Percentiles rank a stretch among this genome's conserved stretches.
Evolutionary conservation across 2,329 filamentous ascomycete species (phyloP).

Genomic region (Rugonectria rugulosa): DNA sequence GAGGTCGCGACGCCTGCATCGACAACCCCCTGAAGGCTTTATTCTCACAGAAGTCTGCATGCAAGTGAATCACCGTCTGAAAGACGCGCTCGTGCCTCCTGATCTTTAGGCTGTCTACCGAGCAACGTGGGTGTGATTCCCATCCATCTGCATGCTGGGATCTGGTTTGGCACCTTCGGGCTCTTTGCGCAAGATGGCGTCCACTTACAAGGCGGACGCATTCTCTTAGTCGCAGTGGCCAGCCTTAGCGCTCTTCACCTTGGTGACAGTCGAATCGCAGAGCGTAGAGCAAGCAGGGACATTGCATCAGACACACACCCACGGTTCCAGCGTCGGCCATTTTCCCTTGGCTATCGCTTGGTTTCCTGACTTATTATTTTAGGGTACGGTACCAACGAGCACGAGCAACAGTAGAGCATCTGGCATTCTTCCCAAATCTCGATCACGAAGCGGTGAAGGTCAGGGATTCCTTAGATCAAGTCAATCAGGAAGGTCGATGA

Average conservation of each 20-base stretch:
- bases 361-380: slow-evolving; percentile 2
- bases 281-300: slow-evolving; percentile 6
- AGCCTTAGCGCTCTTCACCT: slow-evolving; percentile 14
- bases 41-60: too few relatives aligned
- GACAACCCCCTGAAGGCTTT: too few relatives aligned
- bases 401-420: too few relatives aligned
- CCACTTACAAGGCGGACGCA: slow-evolving; percentile 1
- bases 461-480: background rate
- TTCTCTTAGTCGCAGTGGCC: slow-evolving; percentile 13
- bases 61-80: too few relatives aligned
- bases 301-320: too few relatives aligned
- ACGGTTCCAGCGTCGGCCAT: slow-evolving; percentile 10
- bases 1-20: too few relatives aligned
- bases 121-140: background rate
- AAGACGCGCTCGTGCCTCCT: too few relatives aligned
- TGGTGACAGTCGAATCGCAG: slow-evolving; percentile 3
- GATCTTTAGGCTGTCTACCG: background rate
- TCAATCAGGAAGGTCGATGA: background rate
- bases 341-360: background rate
- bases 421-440: background rate
- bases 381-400: slow-evolving; percentile 1
- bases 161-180: slow-evolving; percentile 1
- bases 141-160: background rate
- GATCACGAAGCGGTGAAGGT: background rate
- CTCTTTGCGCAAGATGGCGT: slow-evolving; percentile 1